These are phyloP conservation scores for Beauveria bassiana DNA, from an alignment of 2,329 filamentous ascomycete species.

Conservation along the genomic window DNA sequence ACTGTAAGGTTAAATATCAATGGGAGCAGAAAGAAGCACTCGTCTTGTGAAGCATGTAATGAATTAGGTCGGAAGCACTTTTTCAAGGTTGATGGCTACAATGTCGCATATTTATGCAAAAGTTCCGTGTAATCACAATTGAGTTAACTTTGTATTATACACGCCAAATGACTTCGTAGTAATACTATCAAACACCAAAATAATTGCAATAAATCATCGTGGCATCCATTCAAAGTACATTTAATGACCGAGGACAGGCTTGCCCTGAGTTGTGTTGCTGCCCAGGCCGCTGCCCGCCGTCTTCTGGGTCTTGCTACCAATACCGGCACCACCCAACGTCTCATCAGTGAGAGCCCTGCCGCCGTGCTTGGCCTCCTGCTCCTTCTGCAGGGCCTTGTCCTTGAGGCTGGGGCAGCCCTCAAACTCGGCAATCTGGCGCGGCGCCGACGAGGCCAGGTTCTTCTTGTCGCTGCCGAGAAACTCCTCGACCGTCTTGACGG, in stretches of 20 bases:
- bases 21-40: no score
- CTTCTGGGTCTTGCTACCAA: not conserved
- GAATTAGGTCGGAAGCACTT: no score
- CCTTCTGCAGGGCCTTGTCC: slow-evolving; percentile 6
- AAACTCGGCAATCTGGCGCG: slow-evolving; percentile 48
- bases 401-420: slow-evolving; percentile 48
- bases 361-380: slow-evolving; percentile 3
- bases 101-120: no score
- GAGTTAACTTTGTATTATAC: no score
- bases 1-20: no score
- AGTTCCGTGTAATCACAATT: no score
- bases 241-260: not conserved
- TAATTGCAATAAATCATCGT: no score
- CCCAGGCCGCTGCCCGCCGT: not conserved
- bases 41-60: no score
- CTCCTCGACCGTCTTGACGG: slow-evolving; percentile 56
- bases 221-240: no score
- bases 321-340: not conserved
- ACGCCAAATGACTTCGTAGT: no score
- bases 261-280: not conserved
- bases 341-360: not conserved
- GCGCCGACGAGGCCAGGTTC: slow-evolving; percentile 42
- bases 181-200: no score
- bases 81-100: no score
- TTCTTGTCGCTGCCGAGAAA: slow-evolving; percentile 40